A percentile compares a stretch with the other conserved stretches of the same genome.
Evolutionary conservation across 257 asterid species (phyloP).

Genomic region (Voacanga thouarsii): DNA sequence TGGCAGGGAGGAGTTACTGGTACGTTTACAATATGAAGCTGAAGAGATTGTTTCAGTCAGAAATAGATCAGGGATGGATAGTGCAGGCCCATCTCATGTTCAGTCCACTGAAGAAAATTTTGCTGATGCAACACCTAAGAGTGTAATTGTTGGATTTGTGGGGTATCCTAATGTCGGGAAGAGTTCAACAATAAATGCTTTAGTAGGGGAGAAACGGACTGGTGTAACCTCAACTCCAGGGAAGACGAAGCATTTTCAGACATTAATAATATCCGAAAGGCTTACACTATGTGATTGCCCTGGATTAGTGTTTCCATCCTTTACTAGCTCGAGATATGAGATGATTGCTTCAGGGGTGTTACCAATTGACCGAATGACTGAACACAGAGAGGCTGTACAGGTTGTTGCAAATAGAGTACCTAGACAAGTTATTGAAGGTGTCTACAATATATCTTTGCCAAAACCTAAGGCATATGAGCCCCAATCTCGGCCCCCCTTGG

Average conservation of each 20-base stretch:
- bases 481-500: constrained; percentile 70
- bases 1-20: constrained; percentile 75
- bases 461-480: constrained; percentile 81
- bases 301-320: constrained; percentile 93
- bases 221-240: constrained; percentile 99
- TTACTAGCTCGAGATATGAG: constrained; percentile 93
- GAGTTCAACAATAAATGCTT: constrained; percentile 94
- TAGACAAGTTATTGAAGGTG: constrained; percentile 56
- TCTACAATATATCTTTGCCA: constrained; percentile 74
- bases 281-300: constrained; percentile 98
- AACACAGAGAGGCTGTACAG: constrained; percentile 86
- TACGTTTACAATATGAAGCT: constrained; percentile 81
- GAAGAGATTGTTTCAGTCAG: constrained; percentile 67
- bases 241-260: constrained; percentile 96
- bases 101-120: constrained; percentile 28
- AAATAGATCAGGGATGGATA: constrained; percentile 31
- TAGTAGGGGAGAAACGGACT: constrained; percentile 86
- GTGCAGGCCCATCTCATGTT: constrained; percentile 20
- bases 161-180: constrained; percentile 99
- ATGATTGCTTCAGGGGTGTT: constrained; percentile 98
- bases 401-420: constrained; percentile 86
- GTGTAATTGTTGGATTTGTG: constrained; percentile 85
- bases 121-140: constrained; percentile 19
- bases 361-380: constrained; percentile 90
- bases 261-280: constrained; percentile 80